Percentiles rank a stretch among this genome's conserved stretches.
These are phyloP conservation scores for Mucor indicus DNA, from an alignment of 371 early-diverging fungal genomes.

Conservation along the genomic window DNA sequence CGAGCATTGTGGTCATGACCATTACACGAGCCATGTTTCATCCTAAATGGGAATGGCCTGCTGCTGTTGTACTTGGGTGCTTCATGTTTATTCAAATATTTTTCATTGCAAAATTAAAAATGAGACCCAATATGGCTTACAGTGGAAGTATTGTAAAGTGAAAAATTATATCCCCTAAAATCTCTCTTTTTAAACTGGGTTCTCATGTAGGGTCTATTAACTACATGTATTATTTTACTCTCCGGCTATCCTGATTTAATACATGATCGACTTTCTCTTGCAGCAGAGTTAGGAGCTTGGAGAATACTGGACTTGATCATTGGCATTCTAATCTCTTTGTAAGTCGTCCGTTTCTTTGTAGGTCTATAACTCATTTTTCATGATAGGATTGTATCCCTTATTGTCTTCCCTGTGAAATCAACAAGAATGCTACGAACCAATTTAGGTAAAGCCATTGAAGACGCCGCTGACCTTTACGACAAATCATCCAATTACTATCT, in stretches of 20 bases:
- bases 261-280: slow-evolving; percentile 21
- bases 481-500: slow-evolving; percentile 27
- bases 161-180: neutral
- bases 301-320: slow-evolving; percentile 30
- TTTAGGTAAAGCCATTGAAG: slow-evolving; percentile 30
- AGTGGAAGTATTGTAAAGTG: slow-evolving; percentile 34
- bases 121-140: slow-evolving; percentile 27
- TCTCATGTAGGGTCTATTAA: slow-evolving; percentile 35
- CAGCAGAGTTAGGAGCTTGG: slow-evolving; percentile 30
- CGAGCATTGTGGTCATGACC: slow-evolving; percentile 32
- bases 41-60: slow-evolving; percentile 25
- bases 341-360: slow-evolving; percentile 3
- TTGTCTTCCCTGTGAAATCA: slow-evolving; percentile 35
- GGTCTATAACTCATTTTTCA: neutral
- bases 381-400: slow-evolving; percentile 20
- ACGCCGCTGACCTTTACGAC: slow-evolving; percentile 35
- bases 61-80: slow-evolving; percentile 22
- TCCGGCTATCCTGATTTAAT: slow-evolving; percentile 33
- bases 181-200: no score
- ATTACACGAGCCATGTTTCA: slow-evolving; percentile 26
- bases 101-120: slow-evolving; percentile 30
- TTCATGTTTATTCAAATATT: slow-evolving; percentile 36
- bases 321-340: slow-evolving; percentile 36
- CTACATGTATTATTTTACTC: slow-evolving; percentile 30
- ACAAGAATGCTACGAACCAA: slow-evolving; percentile 31